These are phyloP conservation scores for Paraconiothyrium brasiliense DNA, from an alignment of 2,329 filamentous ascomycete species.

Conservation along the genomic window DNA sequence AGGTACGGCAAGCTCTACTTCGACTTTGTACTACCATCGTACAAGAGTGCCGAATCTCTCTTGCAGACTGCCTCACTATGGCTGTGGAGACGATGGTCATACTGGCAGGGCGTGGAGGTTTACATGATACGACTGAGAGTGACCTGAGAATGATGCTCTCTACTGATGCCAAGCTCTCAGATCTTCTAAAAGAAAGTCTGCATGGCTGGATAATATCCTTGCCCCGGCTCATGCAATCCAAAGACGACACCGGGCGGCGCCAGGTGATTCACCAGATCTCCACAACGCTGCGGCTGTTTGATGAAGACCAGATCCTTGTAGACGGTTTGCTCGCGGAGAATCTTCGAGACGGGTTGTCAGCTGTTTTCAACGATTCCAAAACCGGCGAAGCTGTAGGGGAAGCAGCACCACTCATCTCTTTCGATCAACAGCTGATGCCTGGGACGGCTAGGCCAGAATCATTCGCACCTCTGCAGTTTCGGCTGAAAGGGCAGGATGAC, in stretches of 20 bases:
- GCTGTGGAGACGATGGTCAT: conserved; percentile 84
- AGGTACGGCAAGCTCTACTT: conserved; percentile 74
- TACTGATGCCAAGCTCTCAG: conserved; percentile 69
- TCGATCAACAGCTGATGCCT: conserved; percentile 30
- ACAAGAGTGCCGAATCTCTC: conserved; percentile 78
- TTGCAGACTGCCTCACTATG: conserved; percentile 74
- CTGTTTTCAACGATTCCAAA: conserved; percentile 54
- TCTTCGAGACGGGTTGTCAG: conserved; percentile 76
- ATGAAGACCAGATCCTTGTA: conserved; percentile 70
- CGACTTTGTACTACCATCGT: conserved; percentile 77
- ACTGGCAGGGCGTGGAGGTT: conserved; percentile 60
- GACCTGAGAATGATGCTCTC: conserved; percentile 68
- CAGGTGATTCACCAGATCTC: conserved; percentile 79
- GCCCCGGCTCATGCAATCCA: conserved; percentile 82
- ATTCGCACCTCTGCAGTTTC: conserved; percentile 68
- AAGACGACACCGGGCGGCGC: conserved; percentile 80
- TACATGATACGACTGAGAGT: conserved; percentile 54
- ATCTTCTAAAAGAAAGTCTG: conserved; percentile 73
- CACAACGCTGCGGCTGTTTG: conserved; percentile 73
- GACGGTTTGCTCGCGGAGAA: conserved; percentile 73
- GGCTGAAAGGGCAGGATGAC: conserved; percentile 70
- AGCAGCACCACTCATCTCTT: conserved; percentile 12
- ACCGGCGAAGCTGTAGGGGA: conserved; percentile 31
- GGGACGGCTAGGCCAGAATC: conserved; percentile 31
- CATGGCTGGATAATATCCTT: conserved; percentile 85